Evolutionary conservation across 129 eudicot species (phyloP), one percentile per base, ranked within the genome.

Genomic region (Chrysanthemum lavandulifolium): DNA sequence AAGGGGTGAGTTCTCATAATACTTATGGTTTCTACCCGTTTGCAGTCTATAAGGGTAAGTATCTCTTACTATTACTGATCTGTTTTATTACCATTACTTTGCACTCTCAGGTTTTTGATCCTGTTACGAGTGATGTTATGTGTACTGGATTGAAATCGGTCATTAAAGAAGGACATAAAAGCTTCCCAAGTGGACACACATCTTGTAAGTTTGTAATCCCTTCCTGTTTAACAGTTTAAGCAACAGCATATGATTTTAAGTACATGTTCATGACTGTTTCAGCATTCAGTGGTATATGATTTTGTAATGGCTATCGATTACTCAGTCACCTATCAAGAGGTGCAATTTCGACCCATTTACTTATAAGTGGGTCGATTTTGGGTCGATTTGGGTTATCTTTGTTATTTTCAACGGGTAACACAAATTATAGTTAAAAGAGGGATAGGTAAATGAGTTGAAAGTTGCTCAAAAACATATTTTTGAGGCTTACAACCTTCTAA

Each of bases 101-200:
- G 40, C 33, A 74, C 45, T 14, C 78, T 15, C 67, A 88, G 97
- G 82, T 81, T 67, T 91, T 81, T 81, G 87, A 87, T 76, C 74
- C 83, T 58, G 87, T 90, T 79, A 90, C 90, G 13, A 75, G 85
- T 61, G 67, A 82, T 75, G 97, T 88, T 74, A 82, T 77, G 75
- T 91, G 97, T 77, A 89, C 93, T 45, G 96, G 97, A 53, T 67
- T 81, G 19, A 77, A 84, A 69, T 86, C 88, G 56, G 82, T 89
- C 71, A 89, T 92, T 71, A 92, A 87, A 86, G 97, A 89, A 89
- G 97, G 97, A 65, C 89, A 89, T 74, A 92, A 92, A 78, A 89
- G 96, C 68, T 92, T 92, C 54, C 96, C 97, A 25, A 92, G 97
- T 68, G 97, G 97, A 25, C 89, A 89, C 76, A 78, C 87, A 51